Base-by-base conservation (phyloP, 257 asterid species). In the Catharanthus roseus region DNA sequence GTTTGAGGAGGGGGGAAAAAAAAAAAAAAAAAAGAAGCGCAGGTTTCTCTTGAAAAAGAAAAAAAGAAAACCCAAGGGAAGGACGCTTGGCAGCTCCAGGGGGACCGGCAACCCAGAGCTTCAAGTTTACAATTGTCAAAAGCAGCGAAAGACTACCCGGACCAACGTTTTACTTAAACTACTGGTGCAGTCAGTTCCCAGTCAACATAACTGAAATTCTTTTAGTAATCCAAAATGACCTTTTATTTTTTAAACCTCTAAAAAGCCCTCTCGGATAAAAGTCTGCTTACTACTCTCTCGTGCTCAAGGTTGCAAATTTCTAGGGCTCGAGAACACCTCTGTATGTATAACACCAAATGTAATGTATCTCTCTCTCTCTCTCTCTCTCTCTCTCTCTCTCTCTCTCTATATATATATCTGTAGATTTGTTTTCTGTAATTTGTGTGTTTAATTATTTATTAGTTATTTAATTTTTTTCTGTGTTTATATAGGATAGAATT, bases 181-280 rank as follows among this genome's bases (percentile, higher is more conserved):
- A 61, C 67, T 33, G 44, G 26, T 18, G 45, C 28, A 29, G 44
- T 61, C 67, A 16, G 67, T 61, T 34, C 28, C 65, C 67, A 29
- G 67, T 61, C 45, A 61, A 61, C n/a, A 8, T 21, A 8, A 61
- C 24, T 6, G 67, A 61, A 33, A 18, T 18, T 61, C 67, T 33
- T 34, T 34, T 34, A 19, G 19, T 18, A 34, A 36, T 34, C 47
- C 15, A 19, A 62, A 62, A 49, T 49, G 24, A 6, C 6, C 67
- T 4, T 60, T 31, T 19, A 60, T 60, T 60, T 60, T n/a, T 31
- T 31, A 34, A 62, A 34, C 47, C 26, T 36, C 28, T 34, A 21
- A 36, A 19, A 34, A 34, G 67, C 67, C 66, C 47, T 62, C 67
- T 62, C 29, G 67, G 67, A 62, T 36, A 62, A 62, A 61, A 6